Evolutionary conservation across 805 yeast genomes (phyloP), one percentile per base, ranked within the genome.

Genomic region (Candida andamanensis): DNA sequence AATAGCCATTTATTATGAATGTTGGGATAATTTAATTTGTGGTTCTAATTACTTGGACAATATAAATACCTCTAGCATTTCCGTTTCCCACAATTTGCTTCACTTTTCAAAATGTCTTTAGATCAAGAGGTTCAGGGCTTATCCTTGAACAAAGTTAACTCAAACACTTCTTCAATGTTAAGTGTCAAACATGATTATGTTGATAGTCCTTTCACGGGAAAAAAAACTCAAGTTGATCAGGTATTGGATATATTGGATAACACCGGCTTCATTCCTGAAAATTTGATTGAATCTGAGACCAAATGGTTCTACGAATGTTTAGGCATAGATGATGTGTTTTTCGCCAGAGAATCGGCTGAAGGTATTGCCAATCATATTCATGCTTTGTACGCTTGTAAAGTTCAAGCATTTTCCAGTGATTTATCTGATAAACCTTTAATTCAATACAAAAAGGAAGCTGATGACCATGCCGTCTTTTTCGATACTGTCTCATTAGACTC

Each of bases 261-360:
- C 33, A 76, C 80, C 20, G 97, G 96, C 0, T 85, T 90, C 52
- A 84, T 90, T 39, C 98, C 97, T 7, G 95, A 84, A 47, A 61
- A 74, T 35, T 68, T 86, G 47, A 84, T 90, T 44, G 96, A 87
- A 58, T 67, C 73, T 34, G 97, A 90, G 60, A 80, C 90, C 6
- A 74, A 69, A 28, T 87, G 96, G 94, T 89, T 90, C 56, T 92
- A 92, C 64, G 76, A 82, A 36, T 61, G 74, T 24, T 69, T 90
- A 44, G 96, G 96, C 17, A 86, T 90, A 38, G 96, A 89, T 52
- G 96, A 87, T 52, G 80, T 85, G 18, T 90, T 84, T 59, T 89
- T 90, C 54, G 92, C 92, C 26, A 76, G 82, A 41, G 96, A 90
- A 52, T 66, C 84, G 4, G 82, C 89, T 10, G 76, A 72, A 32